Evolutionary conservation across 371 early-diverging fungal genomes (phyloP).

Genomic region (Saksenaea oblongispora): DNA sequence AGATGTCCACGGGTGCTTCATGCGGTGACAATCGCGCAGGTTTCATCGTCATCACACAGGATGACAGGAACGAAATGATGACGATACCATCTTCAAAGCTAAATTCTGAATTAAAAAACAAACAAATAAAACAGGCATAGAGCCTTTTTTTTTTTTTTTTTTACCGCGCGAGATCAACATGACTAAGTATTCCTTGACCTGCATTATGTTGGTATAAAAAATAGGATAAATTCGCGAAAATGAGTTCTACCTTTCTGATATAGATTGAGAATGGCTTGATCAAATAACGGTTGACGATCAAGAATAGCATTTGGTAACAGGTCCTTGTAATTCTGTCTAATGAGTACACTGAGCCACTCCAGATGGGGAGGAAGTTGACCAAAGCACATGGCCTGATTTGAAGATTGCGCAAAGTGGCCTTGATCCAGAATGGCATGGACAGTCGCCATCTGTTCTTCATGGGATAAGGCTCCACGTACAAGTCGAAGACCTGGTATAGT

Average conservation of each 20-base stretch:
- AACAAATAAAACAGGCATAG: background rate
- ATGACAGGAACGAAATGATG: constrained; percentile 42
- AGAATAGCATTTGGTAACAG: constrained; percentile 25
- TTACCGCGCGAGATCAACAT: constrained; percentile 48
- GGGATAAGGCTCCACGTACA: constrained; percentile 27
- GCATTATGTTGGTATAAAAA: background rate
- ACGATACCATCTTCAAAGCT: constrained; percentile 53
- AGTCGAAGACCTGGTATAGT: constrained; percentile 34
- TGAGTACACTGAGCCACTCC: constrained; percentile 17
- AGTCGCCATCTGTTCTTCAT: constrained; percentile 37
- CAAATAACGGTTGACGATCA: constrained; percentile 37
- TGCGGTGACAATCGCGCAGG: constrained; percentile 13
- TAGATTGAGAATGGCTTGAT: constrained; percentile 48
- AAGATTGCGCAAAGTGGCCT: constrained; percentile 19
- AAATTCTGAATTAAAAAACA: background rate
- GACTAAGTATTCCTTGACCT: constrained; percentile 47
- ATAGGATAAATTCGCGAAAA: background rate
- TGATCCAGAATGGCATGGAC: constrained; percentile 27
- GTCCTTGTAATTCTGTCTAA: constrained; percentile 10
- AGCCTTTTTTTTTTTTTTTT: background rate
- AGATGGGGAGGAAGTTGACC: constrained; percentile 33
- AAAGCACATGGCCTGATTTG: constrained; percentile 49
- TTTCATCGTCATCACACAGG: constrained; percentile 48
- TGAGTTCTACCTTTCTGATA: constrained; percentile 38
- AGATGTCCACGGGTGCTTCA: constrained; percentile 5